Conservation (phyloP, 1,284 basidiomycete genomes). For the Neolentinus lepideus region DNA sequence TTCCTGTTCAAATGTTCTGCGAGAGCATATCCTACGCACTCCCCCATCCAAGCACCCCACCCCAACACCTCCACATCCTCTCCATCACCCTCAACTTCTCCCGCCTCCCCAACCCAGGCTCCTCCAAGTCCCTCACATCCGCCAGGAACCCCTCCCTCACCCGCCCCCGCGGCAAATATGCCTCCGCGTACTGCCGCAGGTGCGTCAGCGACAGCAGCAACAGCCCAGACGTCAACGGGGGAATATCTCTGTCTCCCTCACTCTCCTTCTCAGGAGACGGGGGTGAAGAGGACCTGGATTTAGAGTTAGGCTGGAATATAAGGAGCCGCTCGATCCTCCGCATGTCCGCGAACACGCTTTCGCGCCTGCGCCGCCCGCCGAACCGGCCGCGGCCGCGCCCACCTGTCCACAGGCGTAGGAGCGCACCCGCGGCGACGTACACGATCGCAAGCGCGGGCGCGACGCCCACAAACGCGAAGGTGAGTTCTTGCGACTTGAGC, state of each 20-base stretch:
- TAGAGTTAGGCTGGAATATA: slow-evolving; percentile 34
- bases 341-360: slow-evolving; percentile 55
- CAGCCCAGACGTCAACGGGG: slow-evolving; percentile 62
- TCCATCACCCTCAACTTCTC: slow-evolving; percentile 78
- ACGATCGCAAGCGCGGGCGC: slow-evolving; percentile 85
- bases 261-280: too few relatives aligned
- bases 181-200: slow-evolving; percentile 57
- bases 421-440: slow-evolving; percentile 57
- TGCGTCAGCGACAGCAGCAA: slow-evolving; percentile 68
- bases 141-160: slow-evolving; percentile 76
- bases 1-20: too few relatives aligned
- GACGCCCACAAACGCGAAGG: slow-evolving; percentile 96
- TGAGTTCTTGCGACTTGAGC: slow-evolving; percentile 91
- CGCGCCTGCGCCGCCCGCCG: slow-evolving; percentile 42
- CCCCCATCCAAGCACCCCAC: slow-evolving; percentile 50
- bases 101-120: slow-evolving; percentile 53
- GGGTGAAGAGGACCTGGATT: slow-evolving; percentile 8
- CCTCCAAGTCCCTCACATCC: slow-evolving; percentile 82
- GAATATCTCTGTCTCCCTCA: slow-evolving; percentile 21
- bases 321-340: slow-evolving; percentile 76
- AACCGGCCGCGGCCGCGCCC: slow-evolving; percentile 39
- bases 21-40: not conserved
- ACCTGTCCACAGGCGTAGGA: slow-evolving; percentile 41
- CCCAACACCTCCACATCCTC: slow-evolving; percentile 91
- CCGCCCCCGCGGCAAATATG: slow-evolving; percentile 43